These are phyloP conservation scores for Aspergillus sp. DNA, from an alignment of 2,329 filamentous ascomycete genomes.

Conservation along the genomic window DNA sequence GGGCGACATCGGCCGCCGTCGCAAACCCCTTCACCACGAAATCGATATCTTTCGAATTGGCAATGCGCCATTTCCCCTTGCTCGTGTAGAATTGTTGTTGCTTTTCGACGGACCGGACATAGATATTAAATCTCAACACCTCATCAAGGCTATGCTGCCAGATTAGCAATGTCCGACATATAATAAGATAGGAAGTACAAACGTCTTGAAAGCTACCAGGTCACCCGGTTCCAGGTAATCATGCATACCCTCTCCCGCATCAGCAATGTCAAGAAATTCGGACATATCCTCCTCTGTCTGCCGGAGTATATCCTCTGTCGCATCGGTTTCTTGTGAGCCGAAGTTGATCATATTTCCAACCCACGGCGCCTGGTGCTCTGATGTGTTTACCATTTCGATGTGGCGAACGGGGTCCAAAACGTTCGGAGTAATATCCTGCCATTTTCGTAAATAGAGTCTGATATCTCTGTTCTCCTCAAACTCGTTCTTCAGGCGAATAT, in stretches of 20 bases:
- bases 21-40: slow-evolving; percentile 53
- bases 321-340: slow-evolving; percentile 26
- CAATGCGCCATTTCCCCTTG: slow-evolving; percentile 45
- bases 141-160: slow-evolving; percentile 20
- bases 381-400: slow-evolving; percentile 17
- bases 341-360: slow-evolving; percentile 38
- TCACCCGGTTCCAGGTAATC: slow-evolving; percentile 42
- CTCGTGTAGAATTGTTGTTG: slow-evolving; percentile 46
- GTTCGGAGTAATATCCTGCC: slow-evolving; percentile 34
- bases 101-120: slow-evolving; percentile 41
- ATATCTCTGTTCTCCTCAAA: slow-evolving; percentile 40
- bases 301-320: slow-evolving; percentile 25
- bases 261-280: slow-evolving; percentile 26
- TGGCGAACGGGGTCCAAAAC: slow-evolving; percentile 31
- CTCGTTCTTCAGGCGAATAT: slow-evolving; percentile 32
- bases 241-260: slow-evolving; percentile 30
- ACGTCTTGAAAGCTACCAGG: slow-evolving; percentile 38
- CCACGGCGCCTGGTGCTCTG: slow-evolving; percentile 16
- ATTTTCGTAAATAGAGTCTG: slow-evolving; percentile 41
- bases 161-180: not conserved
- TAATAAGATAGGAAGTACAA: not conserved
- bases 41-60: slow-evolving; percentile 39
- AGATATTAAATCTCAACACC: slow-evolving; percentile 37
- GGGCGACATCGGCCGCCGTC: slow-evolving; percentile 44
- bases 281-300: slow-evolving; percentile 24